Evolutionary conservation across 2,329 filamentous ascomycete species (phyloP).

Genomic region (Nigrospora osmanthi): DNA sequence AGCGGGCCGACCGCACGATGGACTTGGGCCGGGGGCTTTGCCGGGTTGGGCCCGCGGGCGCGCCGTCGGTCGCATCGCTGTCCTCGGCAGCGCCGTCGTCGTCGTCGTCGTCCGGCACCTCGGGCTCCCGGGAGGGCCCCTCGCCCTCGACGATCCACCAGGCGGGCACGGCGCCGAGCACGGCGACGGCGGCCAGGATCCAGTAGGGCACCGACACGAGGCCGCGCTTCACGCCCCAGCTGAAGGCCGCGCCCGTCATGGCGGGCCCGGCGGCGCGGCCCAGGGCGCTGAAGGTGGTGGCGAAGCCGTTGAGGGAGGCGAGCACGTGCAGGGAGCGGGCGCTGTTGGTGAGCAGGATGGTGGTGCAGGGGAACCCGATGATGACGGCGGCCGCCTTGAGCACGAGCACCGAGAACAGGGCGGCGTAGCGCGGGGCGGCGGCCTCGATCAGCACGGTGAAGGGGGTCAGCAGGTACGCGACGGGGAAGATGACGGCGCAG

Average conservation of each 20-base stretch:
- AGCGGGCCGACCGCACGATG: too few relatives aligned
- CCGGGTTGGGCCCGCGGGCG: too few relatives aligned
- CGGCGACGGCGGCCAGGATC: conserved; percentile 57
- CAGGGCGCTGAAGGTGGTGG: conserved; percentile 73
- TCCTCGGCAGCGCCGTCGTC: conserved; percentile 17
- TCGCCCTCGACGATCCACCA: conserved; percentile 70
- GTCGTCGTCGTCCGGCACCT: conserved; percentile 15
- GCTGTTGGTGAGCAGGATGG: conserved; percentile 85
- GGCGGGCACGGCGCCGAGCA: conserved; percentile 62
- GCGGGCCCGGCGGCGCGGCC: conserved; percentile 76
- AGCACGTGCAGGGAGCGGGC: conserved; percentile 68
- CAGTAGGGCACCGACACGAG: conserved; percentile 79
- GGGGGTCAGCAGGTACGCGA: conserved; percentile 75
- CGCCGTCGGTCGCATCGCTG: conserved; percentile 13
- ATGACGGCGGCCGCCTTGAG: conserved; percentile 70
- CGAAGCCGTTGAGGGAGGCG: conserved; percentile 85
- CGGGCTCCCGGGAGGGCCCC: conserved; percentile 42
- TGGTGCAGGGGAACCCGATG: conserved; percentile 81
- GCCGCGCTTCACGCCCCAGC: conserved; percentile 64
- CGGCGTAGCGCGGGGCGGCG: conserved; percentile 41
- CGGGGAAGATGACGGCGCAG: conserved; percentile 59
- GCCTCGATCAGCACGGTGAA: conserved; percentile 62
- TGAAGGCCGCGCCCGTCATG: conserved; percentile 64
- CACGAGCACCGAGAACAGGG: conserved; percentile 62
- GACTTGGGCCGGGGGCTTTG: too few relatives aligned